A percentile compares a stretch with the other conserved stretches of the same genome.
phyloP scores from a whole-genome alignment of 2,329 filamentous ascomycete genomes.

The Lithohypha guttulata region DNA sequence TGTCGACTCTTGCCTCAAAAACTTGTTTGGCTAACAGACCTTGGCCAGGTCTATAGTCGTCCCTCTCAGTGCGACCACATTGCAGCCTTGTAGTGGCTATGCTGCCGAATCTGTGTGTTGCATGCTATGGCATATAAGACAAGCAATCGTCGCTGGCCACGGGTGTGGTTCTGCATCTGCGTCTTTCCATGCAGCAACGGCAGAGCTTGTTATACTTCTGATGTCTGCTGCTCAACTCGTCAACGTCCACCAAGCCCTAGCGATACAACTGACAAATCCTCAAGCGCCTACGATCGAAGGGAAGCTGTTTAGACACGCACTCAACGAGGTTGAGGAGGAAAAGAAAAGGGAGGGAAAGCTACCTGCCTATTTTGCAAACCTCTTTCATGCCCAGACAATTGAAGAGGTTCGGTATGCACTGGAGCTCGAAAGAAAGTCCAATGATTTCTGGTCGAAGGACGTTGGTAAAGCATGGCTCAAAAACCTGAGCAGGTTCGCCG shows the following conservation, averaged over 20 bases:
- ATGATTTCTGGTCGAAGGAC: background rate
- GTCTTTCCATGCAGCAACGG: no score
- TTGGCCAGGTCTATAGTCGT: no score
- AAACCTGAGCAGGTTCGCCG: background rate
- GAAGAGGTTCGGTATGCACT: background rate
- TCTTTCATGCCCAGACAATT: conserved; percentile 5
- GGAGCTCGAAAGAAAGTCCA: background rate
- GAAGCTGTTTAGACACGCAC: conserved; percentile 1
- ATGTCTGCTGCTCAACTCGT: background rate
- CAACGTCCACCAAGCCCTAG: conserved; percentile 1
- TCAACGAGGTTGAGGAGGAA: background rate
- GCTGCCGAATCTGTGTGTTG: no score
- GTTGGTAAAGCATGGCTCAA: background rate
- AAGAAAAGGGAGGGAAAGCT: background rate
- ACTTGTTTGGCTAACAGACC: no score
- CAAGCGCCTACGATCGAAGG: background rate
- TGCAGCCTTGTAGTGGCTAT: no score
- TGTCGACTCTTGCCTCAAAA: no score
- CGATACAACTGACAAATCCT: background rate
- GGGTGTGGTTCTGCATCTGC: no score
- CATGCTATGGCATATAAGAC: no score
- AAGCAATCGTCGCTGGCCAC: no score
- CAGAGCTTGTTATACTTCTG: no score
- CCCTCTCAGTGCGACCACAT: no score
- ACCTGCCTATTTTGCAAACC: background rate